Base-by-base conservation (phyloP, 768 basidiomycete species). In the Agaricus bisporus region DNA sequence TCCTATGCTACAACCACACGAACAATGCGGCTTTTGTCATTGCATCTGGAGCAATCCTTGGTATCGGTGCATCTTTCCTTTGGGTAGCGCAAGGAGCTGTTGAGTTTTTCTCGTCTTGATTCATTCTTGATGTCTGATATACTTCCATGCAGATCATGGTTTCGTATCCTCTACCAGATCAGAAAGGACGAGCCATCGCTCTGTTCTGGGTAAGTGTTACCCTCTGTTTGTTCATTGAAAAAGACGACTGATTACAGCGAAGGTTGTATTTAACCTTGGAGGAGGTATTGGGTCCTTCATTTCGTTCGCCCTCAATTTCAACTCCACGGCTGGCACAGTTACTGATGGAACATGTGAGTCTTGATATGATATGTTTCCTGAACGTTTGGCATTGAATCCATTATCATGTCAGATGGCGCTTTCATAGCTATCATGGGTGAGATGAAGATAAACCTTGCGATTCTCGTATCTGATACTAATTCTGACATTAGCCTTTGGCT, bases 11-110 rank as follows among this genome's bases (percentile, higher is more conserved):
- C 54, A 66, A 66, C 36, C 65, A 66, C 41, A 64, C 64, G 1
- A 44, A 53, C 14, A 66, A 66, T 37, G 61, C 63, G 18, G 65
- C 59, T 3, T 66, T 66, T 49, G 65, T 66, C 3, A 65, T 66
- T 36, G 64, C 62, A 2, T 60, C 61, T 28, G 65, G 65, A 25
- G 64, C 65, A 14, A 62, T 66, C 44, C 58, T 66, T 5, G 65
- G 65, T 42, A 57, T 66, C 26, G 65, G 64, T 28, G 62, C 65
- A 46, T 63, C 65, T 8, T 66, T 66, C 54, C 54, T 66, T 29
- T 66, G 63, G 65, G 61, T 66, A 39, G 61, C 65, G 7, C 65
- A 66, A 46, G 65, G 65, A 54, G 65, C 64, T 50, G 65, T 66
- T 41, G 51, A 44, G 47, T 56, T 9, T 41, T 45, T 53, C 14